Base-by-base conservation (phyloP, 2,329 filamentous ascomycete genomes). In the Hymenoscyphus salicellus region DNA sequence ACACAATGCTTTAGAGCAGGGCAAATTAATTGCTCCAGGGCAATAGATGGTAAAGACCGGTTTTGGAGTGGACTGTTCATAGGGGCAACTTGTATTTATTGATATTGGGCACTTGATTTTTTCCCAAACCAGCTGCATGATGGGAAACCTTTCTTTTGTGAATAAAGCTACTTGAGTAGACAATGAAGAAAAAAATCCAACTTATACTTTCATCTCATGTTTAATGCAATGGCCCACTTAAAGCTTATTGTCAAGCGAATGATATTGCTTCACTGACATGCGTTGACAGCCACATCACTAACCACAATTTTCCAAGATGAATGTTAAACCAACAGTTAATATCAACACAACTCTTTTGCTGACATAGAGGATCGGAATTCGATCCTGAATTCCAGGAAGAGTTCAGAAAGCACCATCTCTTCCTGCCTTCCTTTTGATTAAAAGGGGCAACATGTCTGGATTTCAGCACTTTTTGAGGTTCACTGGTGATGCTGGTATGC, bases 21-120 rank as follows among this genome's bases (percentile, higher is more conserved):
- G 94, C 72, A 89, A 91, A 79, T 82, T 98, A 71, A 85, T 97
- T 76, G 86, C 93, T 62, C 95, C 95, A 52, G 95, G 95, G 70
- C 92, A 96, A 85, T 97, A 92, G 82, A 79, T 55, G n/a, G 46
- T 16, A 52, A 57, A 38, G 33, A 57, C n/a, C 30, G 36, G 46
- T 46, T 55, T 60, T 55, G 61, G 38, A 60, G 57, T 36, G 11
- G 33, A 36, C 8, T 73, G 69, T 69, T 68, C 67, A 72, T 72
- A 71, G 66, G 66, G 62, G 28, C 46, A 55, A 58, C 60, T 61
- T 74, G 71, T 74, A 74, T 72, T 73, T 71, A 74, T 73, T 68
- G 70, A 66, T 64, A 56, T 68, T 65, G 58, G 68, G 36, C 36
- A 38, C 14, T 38, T 38, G 36, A 38, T 38, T 38, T 38, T 38